Base-by-base conservation (phyloP, 345 rosid species). In the Salix arbutifolia region DNA sequence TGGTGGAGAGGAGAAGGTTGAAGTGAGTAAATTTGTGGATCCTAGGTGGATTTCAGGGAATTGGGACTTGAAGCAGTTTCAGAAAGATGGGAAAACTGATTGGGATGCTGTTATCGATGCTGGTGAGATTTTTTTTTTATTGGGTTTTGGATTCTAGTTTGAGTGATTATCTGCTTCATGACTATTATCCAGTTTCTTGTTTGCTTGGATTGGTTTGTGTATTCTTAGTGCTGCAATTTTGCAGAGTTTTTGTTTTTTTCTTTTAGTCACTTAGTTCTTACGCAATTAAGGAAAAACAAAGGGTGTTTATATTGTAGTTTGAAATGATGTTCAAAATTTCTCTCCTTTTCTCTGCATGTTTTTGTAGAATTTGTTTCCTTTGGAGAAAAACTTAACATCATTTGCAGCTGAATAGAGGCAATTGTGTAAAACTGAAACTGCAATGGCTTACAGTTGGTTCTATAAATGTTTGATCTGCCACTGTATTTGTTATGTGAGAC, bases 61-160 rank as follows among this genome's bases (percentile, higher is more conserved):
- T 69, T 95, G 99, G 99, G 94, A 95, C 77, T 87, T 95, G 86
- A 88, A 85, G 73, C 87, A 87, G 83, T 93, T 95, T 73, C 79
- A 76, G 79, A 93, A 88, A 80, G 82, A 82, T 70, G 94, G 91
- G 21, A 82, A 78, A 76, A 87, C 92, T 56, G 86, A 89, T 70
- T 95, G 99, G 99, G 99, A 95, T 84, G 85, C 90, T 33, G 94
- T 92, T 71, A 95, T 95, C 77, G 97, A 92, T 85, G 90, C 97
- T 83, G 99, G 99, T 93, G 73, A 79, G 91, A 60, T 61, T 3
- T 35, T 7, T 7, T 17, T 1, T 72, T 66, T 4, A n/a, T 44
- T 35, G 19, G 42, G 42, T 52, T 75, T 13, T 69, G 31, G 69
- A 5, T 70, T 77, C 28, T 72, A 28, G 7, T 58, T 10, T 67